Conservation (phyloP, 2,329 filamentous ascomycete genomes). For the Sporothrix pseudoabietina region DNA sequence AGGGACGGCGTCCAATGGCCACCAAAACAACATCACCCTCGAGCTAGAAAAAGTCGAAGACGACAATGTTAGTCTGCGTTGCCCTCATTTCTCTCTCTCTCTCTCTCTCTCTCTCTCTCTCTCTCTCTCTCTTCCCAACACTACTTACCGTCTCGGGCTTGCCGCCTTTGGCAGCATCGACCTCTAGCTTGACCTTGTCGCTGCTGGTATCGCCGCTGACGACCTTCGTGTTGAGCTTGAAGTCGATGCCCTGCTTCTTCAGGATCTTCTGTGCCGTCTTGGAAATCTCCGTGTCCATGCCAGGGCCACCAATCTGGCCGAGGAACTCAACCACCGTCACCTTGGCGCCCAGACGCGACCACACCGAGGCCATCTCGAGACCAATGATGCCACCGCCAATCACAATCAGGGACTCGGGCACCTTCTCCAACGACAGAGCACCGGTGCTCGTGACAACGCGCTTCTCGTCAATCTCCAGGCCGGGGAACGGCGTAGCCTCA, state of each 20-base stretch:
- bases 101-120: neutral
- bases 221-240: constrained; percentile 98
- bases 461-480: constrained; percentile 95
- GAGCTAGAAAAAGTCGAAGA: constrained; percentile 56
- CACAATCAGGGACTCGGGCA: constrained; percentile 95
- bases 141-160: constrained; percentile 81
- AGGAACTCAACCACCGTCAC: constrained; percentile 98
- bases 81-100: neutral
- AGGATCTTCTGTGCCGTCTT: constrained; percentile 92
- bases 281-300: constrained; percentile 93
- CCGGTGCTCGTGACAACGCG: constrained; percentile 95
- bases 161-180: constrained; percentile 93
- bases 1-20: constrained; percentile 93
- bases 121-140: neutral
- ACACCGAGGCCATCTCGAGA: constrained; percentile 97
- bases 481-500: constrained; percentile 94
- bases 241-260: constrained; percentile 94
- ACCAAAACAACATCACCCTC: constrained; percentile 95
- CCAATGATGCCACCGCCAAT: constrained; percentile 99
- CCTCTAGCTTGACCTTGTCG: constrained; percentile 75
- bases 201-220: constrained; percentile 77
- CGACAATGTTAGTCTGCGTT: neutral
- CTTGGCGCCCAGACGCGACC: constrained; percentile 89
- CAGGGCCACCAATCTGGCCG: constrained; percentile 92
- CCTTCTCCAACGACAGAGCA: constrained; percentile 82